Conservation (phyloP, 1,139 yeast species). For the Petasospora rhodanensis region DNA sequence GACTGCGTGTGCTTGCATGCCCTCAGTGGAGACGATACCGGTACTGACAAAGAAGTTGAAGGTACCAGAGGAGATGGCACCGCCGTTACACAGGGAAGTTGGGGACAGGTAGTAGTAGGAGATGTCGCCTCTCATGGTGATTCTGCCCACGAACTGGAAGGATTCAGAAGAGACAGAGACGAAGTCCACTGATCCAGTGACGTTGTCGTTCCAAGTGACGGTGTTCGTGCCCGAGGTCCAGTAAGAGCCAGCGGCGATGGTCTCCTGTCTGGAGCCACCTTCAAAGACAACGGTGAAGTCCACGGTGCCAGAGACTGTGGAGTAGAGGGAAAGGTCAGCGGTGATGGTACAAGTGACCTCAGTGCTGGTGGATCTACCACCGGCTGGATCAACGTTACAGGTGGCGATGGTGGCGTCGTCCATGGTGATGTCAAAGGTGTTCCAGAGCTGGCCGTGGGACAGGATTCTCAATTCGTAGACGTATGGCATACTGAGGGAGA, state of each 20-base stretch:
- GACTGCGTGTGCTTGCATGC: too few species aligned
- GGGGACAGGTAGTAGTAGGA: slow-evolving; percentile 12
- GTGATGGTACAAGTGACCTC: slow-evolving; percentile 7
- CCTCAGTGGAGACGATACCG: too few species aligned
- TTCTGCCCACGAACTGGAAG: slow-evolving; percentile 6
- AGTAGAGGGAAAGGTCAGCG: slow-evolving; percentile 5
- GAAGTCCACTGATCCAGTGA: slow-evolving; percentile 4
- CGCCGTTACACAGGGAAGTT: slow-evolving; percentile 4
- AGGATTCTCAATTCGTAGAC: slow-evolving; percentile 13
- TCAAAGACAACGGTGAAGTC: slow-evolving; percentile 10
- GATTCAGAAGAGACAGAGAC: background rate
- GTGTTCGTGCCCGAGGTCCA: slow-evolving; percentile 12
- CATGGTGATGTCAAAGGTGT: slow-evolving; percentile 7
- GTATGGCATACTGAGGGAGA: slow-evolving; percentile 11
- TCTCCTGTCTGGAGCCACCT: slow-evolving; percentile 11
- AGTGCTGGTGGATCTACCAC: slow-evolving; percentile 10
- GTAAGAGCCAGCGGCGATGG: slow-evolving; percentile 6
- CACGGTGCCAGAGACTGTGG: slow-evolving; percentile 6
- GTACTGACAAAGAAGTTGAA: too few species aligned
- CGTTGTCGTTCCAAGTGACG: slow-evolving; percentile 12
- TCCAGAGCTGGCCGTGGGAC: slow-evolving; percentile 1
- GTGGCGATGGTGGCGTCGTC: slow-evolving; percentile 11
- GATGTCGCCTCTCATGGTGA: slow-evolving; percentile 15
- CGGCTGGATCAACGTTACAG: slow-evolving; percentile 10
- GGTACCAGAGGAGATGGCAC: slow-evolving; percentile 8